Evolutionary conservation across 75 land plant genomes (phyloP), one percentile per base, ranked within the genome.

Genomic region (Cupressus sempervirens): DNA sequence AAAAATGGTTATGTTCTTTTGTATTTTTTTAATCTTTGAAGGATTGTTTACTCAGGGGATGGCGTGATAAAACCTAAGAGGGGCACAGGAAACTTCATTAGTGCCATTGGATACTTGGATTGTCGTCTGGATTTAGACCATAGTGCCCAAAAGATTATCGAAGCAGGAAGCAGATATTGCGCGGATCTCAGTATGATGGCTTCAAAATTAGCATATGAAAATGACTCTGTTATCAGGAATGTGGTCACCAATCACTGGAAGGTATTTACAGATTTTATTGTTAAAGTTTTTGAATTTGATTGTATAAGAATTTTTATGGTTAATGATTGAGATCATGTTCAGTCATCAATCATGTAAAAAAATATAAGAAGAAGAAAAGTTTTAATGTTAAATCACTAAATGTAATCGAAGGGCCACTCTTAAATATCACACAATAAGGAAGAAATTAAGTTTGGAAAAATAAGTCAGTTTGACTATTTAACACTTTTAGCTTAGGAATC

Each of bases 151-250:
- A 58, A 45, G 12, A 30, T 46, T 29, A 46, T 26, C 48, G 23
- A 43, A 20, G 13, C 50, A 10, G 90, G 82, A 11, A 50, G 87
- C 18, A 85, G 85, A 45, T 16, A 12, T 32, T 56, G 38, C 35
- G 87, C 77, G 15, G 88, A 87, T 72, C 43, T 90, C 26, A 77
- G 86, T 35, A 82, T 87, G 16, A 90, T 91, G 92, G 91, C 91
- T 62, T 91, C 92, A 72, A 91, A 91, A 83, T 36, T 91, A 1
- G 92, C 89, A 3, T 90, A 87, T 75, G 91, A 91, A 82, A 90
- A 91, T 54, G 46, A 65, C 38, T 48, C 43, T 4, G 77, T 82
- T 46, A 87, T 91, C 67, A 35, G 62, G 45, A 48, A 89, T 0
- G 87, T 75, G 6, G 88, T 91, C 36, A 41, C 52, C 8, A 75